Base-by-base conservation (phyloP, 371 early-diverging fungal species). In the Phascolomyces articulosus region DNA sequence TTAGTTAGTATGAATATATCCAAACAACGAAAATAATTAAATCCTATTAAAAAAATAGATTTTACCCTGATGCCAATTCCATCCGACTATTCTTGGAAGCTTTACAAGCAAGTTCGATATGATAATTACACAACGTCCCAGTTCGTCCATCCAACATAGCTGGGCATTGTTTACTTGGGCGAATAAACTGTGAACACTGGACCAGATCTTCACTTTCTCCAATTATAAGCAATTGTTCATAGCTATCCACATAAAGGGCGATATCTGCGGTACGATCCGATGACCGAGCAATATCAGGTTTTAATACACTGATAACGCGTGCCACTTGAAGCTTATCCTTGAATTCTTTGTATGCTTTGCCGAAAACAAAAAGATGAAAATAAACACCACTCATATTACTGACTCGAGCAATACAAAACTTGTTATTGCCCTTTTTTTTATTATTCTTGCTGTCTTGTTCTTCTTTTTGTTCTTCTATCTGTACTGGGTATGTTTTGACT, bases 51-150 rank as follows among this genome's bases (percentile, higher is more conserved):
- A 34, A 6, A 34, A 34, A 34, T 34, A 34, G 6, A n/a, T 34
- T 9, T 34, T 65, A 81, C 81, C 82, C 79, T 65, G 79, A 77
- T 21, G 73, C 78, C 18, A 82, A 38, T 55, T 82, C 82, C 75
- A 77, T 79, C 41, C 82, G 75, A 16, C 66, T 65, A 41, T 77
- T 79, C 62, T 72, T 74, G 10, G 82, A 79, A 51, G 57, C 48
- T 27, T 65, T 71, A 48, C 63, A 79, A 3, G 70, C 67, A 29
- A 48, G 53, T 31, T 63, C 63, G 24, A 79, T 59, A 60, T 82
- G 82, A 26, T 26, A 61, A 66, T 77, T 71, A 60, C 82, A 82
- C 47, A 66, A 75, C n/a, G 69, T 73, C 7, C 79, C 79, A 48
- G 69, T 51, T 27, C 82, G 79, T 38, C 78, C 62, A 58, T 82